Percentiles rank a stretch among this genome's conserved stretches.
Evolutionary conservation across 1,139 yeast genomes (phyloP).

Genomic region (Nakaseomyces delphensis): DNA sequence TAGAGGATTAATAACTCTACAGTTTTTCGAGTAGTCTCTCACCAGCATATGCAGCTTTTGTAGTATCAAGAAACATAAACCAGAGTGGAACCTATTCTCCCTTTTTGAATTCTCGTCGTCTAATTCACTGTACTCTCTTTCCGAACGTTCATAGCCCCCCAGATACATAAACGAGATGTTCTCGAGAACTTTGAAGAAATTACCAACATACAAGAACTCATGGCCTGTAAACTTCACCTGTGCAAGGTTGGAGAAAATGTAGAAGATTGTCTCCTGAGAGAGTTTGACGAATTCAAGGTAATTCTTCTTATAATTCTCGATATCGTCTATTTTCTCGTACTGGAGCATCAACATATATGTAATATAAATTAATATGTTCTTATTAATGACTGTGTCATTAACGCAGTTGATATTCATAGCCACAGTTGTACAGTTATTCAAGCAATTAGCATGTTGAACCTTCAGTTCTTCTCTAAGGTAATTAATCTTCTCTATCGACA

Average conservation of each 20-base stretch:
- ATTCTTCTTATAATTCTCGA: slow-evolving; percentile 15
- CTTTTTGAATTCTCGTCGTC: slow-evolving; percentile 1
- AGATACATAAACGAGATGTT: slow-evolving; percentile 21
- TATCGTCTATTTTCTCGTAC: slow-evolving; percentile 19
- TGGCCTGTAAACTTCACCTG: slow-evolving; percentile 27
- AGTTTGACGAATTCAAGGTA: slow-evolving; percentile 22
- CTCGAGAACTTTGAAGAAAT: slow-evolving; percentile 20
- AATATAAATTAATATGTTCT: slow-evolving; percentile 21
- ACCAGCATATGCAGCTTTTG: slow-evolving; percentile 26
- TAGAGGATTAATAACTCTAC: slow-evolving; percentile 19
- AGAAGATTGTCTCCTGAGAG: slow-evolving; percentile 26
- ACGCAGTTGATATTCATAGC: slow-evolving; percentile 21
- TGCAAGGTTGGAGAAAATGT: slow-evolving; percentile 28
- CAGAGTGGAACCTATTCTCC: slow-evolving; percentile 6
- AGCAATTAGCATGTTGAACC: slow-evolving; percentile 17
- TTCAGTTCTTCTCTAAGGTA: slow-evolving; percentile 17
- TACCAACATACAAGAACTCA: slow-evolving; percentile 25
- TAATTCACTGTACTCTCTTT: background rate
- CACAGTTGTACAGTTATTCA: slow-evolving; percentile 20
- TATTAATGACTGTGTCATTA: slow-evolving; percentile 24
- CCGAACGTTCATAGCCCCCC: slow-evolving; percentile 20
- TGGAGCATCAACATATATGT: slow-evolving; percentile 21
- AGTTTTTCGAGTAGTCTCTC: slow-evolving; percentile 27
- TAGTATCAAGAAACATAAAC: slow-evolving; percentile 13
- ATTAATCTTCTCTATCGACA: slow-evolving; percentile 20